Conservation (phyloP, 345 rosid species). For the Citrus reticulata region DNA sequence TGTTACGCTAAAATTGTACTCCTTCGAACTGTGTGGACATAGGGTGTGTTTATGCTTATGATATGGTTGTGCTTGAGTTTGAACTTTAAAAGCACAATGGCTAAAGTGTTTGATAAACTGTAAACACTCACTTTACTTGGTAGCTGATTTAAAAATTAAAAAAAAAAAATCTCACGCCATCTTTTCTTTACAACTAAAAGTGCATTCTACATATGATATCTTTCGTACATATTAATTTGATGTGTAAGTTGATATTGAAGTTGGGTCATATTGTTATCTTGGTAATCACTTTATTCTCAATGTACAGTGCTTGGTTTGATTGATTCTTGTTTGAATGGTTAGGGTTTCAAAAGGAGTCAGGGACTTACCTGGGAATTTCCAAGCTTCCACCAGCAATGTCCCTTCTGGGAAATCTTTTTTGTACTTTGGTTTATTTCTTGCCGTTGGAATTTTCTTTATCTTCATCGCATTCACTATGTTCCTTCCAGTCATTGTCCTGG, state of each 20-base stretch:
- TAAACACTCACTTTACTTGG: not conserved
- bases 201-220: not conserved
- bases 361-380: slow-evolving; percentile 51
- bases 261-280: not conserved
- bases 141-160: too few species aligned
- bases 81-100: too few species aligned
- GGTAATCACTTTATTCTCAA: not conserved
- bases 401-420: slow-evolving; percentile 58
- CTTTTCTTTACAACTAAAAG: not conserved
- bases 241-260: not conserved
- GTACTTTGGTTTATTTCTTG: slow-evolving; percentile 55
- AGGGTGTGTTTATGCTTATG: too few species aligned
- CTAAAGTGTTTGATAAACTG: not conserved
- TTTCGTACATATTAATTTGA: not conserved
- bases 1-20: too few species aligned
- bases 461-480: slow-evolving; percentile 66
- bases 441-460: slow-evolving; percentile 55
- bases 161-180: not conserved
- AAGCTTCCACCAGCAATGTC: slow-evolving; percentile 48
- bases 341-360: slow-evolving; percentile 63
- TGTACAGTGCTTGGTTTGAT: not conserved
- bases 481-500: slow-evolving; percentile 67
- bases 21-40: not conserved
- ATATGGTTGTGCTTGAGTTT: not conserved
- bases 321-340: not conserved